Evolutionary conservation across 306 rosid genomes (phyloP), one percentile per base, ranked within the genome.

Genomic region (Leucaena leucocephala): DNA sequence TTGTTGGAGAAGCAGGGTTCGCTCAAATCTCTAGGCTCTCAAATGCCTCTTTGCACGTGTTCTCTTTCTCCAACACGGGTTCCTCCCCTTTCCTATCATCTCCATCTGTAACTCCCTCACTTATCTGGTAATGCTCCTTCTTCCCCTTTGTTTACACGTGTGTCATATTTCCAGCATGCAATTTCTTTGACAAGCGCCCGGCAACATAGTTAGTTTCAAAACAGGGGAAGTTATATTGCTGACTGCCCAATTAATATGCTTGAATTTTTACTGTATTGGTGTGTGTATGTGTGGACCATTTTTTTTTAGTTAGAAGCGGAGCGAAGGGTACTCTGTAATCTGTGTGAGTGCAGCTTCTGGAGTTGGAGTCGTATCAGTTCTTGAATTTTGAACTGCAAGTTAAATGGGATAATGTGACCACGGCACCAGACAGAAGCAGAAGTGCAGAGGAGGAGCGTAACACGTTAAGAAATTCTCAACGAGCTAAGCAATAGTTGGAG

Each of bases 1-100:
- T n/a, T n/a, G n/a, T n/a, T n/a, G n/a, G n/a, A 95, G 99, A 95
- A 95, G 97, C 98, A 95, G 99, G 98, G 99, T 98, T 93, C 99
- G 98, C 93, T 98, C 98, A 95, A 91, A 46, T 43, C 71, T 7
- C 17, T 76, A 6, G 40, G 52, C 74, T 79, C 77, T 76, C 65
- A 17, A 46, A 22, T 81, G 75, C 48, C 71, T 1, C 4, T 78
- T 87, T 91, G 99, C 99, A 95, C 94, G 96, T 86, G 99, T 95
- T 93, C 93, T 88, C 91, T 92, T 90, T 93, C 97, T 87, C 98
- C 99, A 93, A 87, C 99, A 84, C 8, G 97, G 83, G 78, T 74
- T 90, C 80, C 87, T 90, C 84, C 85, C 93, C 77, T 71, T 67
- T 27, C n/a, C 58, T 72, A 77, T 34, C 74, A 40, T 17, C 54